Conservation (phyloP, 192 early-diverging fungal species). For the Irineochytrium annulatum region DNA sequence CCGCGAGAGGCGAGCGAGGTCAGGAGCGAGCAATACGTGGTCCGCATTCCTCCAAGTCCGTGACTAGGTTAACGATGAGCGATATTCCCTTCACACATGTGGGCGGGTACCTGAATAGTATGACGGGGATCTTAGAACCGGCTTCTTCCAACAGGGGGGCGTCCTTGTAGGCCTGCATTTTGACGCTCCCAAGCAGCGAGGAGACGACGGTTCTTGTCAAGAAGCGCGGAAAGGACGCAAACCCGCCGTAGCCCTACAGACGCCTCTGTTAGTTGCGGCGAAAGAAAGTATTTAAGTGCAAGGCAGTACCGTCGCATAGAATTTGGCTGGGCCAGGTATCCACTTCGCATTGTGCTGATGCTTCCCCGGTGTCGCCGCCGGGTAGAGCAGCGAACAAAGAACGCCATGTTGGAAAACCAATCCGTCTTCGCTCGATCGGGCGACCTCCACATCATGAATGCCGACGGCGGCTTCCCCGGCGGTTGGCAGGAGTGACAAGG, state of each 20-base stretch:
- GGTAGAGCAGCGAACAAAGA: no score
- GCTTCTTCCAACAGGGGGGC: background rate
- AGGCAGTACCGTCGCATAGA: no score
- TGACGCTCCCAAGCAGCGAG: conserved; percentile 16
- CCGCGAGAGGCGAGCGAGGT: conserved; percentile 8
- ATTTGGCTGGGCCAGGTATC: conserved; percentile 22
- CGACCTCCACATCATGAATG: no score
- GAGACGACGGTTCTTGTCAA: conserved; percentile 18
- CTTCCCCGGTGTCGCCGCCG: no score
- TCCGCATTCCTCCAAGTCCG: conserved; percentile 44
- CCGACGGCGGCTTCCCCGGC: no score
- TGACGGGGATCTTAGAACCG: no score
- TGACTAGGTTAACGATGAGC: conserved; percentile 16
- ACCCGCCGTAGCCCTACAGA: conserved; percentile 32
- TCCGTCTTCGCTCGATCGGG: no score
- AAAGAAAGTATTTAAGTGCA: no score
- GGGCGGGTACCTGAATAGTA: background rate
- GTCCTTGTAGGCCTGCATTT: conserved; percentile 19
- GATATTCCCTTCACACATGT: background rate
- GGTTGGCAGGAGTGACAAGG: no score
- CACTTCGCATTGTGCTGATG: no score
- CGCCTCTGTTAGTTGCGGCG: no score
- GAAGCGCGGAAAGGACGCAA: conserved; percentile 20
- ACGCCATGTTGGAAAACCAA: no score
- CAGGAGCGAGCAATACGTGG: conserved; percentile 29